Evolutionary conservation across 1,284 basidiomycete species (phyloP).

Genomic region (Tilletia indica): DNA sequence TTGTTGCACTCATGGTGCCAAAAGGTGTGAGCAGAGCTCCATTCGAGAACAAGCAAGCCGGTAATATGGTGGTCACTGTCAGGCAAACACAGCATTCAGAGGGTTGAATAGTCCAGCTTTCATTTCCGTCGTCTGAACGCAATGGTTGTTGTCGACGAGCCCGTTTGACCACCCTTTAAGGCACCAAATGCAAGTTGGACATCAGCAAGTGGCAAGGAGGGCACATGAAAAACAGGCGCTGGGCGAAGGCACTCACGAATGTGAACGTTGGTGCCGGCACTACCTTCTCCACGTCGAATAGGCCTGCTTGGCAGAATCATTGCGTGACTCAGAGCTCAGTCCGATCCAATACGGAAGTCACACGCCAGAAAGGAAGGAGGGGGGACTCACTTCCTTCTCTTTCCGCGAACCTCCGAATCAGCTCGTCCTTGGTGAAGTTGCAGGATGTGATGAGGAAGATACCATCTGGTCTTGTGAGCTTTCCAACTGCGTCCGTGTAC

Average conservation of each 20-base stretch:
- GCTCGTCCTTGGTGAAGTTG: slow-evolving; percentile 82
- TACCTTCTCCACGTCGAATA: slow-evolving; percentile 38
- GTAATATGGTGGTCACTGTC: too few species aligned
- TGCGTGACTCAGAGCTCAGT: slow-evolving; percentile 11
- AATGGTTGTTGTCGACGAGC: slow-evolving; percentile 19
- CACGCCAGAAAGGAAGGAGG: background rate
- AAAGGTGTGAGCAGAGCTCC: too few species aligned
- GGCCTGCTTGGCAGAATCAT: background rate
- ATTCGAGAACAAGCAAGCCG: too few species aligned
- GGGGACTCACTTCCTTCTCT: slow-evolving; percentile 20
- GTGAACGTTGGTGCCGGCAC: slow-evolving; percentile 45
- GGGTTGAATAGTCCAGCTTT: background rate
- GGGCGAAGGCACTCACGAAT: slow-evolving; percentile 28
- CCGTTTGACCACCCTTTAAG: slow-evolving; percentile 21
- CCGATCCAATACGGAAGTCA: background rate
- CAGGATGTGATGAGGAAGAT: slow-evolving; percentile 78
- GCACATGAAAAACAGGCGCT: too few species aligned
- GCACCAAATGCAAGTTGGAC: too few species aligned
- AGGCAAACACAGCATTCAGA: too few species aligned
- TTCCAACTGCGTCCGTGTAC: slow-evolving; percentile 67
- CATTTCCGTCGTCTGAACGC: slow-evolving; percentile 17
- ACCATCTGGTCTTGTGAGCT: slow-evolving; percentile 67
- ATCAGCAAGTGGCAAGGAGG: too few species aligned
- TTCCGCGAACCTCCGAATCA: slow-evolving; percentile 64
- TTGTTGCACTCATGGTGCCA: too few species aligned